phyloP scores from a whole-genome alignment of 1,284 basidiomycete genomes.

The Leccinum ponderosum region DNA sequence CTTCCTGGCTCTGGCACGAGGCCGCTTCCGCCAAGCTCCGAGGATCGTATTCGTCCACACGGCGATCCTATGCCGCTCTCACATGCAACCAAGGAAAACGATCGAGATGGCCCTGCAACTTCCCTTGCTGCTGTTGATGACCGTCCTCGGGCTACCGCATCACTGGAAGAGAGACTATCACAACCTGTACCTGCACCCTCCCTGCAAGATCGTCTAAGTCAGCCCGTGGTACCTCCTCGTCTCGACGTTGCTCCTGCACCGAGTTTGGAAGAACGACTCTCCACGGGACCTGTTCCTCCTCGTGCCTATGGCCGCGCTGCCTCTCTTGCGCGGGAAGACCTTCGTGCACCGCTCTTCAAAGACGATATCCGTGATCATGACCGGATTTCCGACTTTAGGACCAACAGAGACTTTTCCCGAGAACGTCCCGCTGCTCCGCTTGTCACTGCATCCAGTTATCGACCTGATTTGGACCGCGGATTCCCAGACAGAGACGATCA shows the following conservation, averaged over 20 bases:
- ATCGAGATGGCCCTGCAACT: slow-evolving; percentile 19
- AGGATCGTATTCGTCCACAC: slow-evolving; percentile 22
- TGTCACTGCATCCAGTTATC: slow-evolving; percentile 24
- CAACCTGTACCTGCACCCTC: slow-evolving; percentile 32
- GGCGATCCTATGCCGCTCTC: slow-evolving; percentile 13
- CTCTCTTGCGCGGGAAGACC: slow-evolving; percentile 36
- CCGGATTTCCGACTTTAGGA: slow-evolving; percentile 31
- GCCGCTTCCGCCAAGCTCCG: slow-evolving; percentile 12
- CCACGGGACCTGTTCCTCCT: slow-evolving; percentile 28
- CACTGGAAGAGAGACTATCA: slow-evolving; percentile 40
- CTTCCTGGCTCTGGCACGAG: slow-evolving; percentile 23
- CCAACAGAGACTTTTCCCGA: slow-evolving; percentile 36
- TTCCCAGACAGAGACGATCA: slow-evolving; percentile 29
- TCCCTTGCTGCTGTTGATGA: slow-evolving; percentile 29
- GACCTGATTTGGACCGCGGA: slow-evolving; percentile 36
- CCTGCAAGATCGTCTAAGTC: slow-evolving; percentile 39
- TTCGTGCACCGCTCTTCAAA: slow-evolving; percentile 29
- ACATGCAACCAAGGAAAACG: slow-evolving; percentile 24
- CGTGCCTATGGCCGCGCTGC: slow-evolving; percentile 26
- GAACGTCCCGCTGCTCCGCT: slow-evolving; percentile 23
- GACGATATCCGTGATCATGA: slow-evolving; percentile 28
- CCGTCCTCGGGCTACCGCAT: slow-evolving; percentile 27
- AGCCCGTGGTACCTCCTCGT: slow-evolving; percentile 26
- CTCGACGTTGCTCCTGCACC: slow-evolving; percentile 29
- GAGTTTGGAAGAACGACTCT: slow-evolving; percentile 44